Percentiles rank a stretch among this genome's conserved stretches.
Conservation (phyloP, 192 early-diverging fungal species). For the Coemansia sp. region DNA sequence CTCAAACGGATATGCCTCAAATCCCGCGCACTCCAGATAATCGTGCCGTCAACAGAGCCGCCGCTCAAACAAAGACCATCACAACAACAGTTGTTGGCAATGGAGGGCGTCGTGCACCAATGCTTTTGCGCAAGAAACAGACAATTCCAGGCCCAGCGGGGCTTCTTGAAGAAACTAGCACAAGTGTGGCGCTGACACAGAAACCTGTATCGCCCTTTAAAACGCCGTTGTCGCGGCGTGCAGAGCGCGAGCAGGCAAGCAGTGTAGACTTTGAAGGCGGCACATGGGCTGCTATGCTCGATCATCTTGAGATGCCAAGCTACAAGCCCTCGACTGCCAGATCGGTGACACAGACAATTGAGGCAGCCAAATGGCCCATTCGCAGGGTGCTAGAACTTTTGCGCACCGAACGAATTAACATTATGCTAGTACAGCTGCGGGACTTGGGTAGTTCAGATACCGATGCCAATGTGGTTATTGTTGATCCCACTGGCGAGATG, state of each 20-base stretch:
- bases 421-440: constrained; percentile 45
- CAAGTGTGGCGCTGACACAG: constrained; percentile 17
- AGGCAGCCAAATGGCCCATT: constrained; percentile 28
- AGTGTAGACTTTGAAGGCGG: constrained; percentile 45
- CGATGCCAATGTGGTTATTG: constrained; percentile 32
- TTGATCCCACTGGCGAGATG: constrained; percentile 52
- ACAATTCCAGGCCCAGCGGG: constrained; percentile 42
- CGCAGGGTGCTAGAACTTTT: constrained; percentile 20
- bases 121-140: constrained; percentile 6
- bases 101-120: constrained; percentile 2
- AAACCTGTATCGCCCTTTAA: constrained; percentile 29
- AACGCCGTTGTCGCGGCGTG: constrained; percentile 19
- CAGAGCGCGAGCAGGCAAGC: constrained; percentile 10
- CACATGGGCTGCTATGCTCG: constrained; percentile 48
- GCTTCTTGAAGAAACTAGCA: constrained; percentile 5
- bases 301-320: constrained; percentile 26
- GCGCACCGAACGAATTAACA: constrained; percentile 23
- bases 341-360: constrained; percentile 2
- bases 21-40: constrained; percentile 6
- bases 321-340: constrained; percentile 31
- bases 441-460: constrained; percentile 31
- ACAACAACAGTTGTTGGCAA: constrained; percentile 30
- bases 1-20: constrained; percentile 9
- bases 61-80: constrained; percentile 3
- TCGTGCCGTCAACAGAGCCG: neutral